These are phyloP conservation scores for Paraurostyla sp. DNA, from an alignment of 73 alveolate genomes.

Conservation along the genomic window DNA sequence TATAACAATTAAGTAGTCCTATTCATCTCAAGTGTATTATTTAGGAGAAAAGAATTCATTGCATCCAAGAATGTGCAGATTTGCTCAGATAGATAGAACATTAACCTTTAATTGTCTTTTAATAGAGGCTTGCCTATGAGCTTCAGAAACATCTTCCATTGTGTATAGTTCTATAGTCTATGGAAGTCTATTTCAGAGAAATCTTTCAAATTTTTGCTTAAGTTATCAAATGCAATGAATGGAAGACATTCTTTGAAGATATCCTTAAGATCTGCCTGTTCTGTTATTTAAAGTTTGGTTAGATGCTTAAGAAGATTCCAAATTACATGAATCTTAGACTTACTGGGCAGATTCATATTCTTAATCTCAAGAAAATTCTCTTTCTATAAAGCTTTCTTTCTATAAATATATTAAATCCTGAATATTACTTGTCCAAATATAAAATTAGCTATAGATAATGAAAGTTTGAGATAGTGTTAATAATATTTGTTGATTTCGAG, in stretches of 20 bases:
- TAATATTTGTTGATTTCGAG: not conserved
- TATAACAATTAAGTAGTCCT: not conserved
- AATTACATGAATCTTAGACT: conserved; percentile 10
- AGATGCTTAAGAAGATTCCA: not conserved
- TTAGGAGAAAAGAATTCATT: not conserved
- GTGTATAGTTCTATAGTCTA: not conserved
- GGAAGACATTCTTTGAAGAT: not conserved
- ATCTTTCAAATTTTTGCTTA: conserved; percentile 4
- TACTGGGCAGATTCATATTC: no score
- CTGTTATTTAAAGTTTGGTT: not conserved
- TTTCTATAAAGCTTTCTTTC: not conserved
- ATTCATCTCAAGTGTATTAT: not conserved
- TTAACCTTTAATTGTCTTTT: not conserved
- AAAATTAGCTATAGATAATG: not conserved
- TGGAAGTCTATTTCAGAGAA: conserved; percentile 26
- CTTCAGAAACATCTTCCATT: not conserved
- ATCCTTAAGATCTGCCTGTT: not conserved
- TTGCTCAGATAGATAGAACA: not conserved
- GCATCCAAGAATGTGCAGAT: conserved; percentile 25
- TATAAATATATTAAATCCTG: not conserved
- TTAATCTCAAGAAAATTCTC: no score
- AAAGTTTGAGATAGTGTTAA: not conserved
- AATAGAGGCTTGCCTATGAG: not conserved
- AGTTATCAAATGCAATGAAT: not conserved
- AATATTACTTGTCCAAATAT: not conserved